Evolutionary conservation across 2,329 filamentous ascomycete genomes (phyloP), one percentile per base, ranked within the genome.

Genomic region (Coniochaeta pulveracea): DNA sequence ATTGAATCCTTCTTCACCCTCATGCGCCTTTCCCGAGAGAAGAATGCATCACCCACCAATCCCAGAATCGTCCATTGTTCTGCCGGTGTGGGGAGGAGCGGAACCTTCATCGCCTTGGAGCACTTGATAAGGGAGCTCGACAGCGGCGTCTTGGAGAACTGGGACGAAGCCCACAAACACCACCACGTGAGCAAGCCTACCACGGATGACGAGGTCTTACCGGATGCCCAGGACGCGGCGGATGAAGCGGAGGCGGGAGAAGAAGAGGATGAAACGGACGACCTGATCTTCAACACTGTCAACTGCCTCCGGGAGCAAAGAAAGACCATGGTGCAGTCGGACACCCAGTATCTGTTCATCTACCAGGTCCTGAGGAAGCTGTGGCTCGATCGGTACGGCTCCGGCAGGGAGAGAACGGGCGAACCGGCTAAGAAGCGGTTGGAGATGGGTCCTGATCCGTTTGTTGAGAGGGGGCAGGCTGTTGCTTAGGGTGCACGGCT

Each of bases 81-180:
- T 50, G 91, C 91, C 6, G 91, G 91, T 24, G 89, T 98, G 10
- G 91, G 91, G 10, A 76, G 91, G 35, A 93, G 84, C 6, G 91
- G 91, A 21, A 96, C 91, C 0, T 98, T 96, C 51, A 94, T 98
- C 47, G 82, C 85, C 2, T 70, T 98, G n/a, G 91, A 96, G 56
- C 85, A 93, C 55, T 72, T 98, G 17, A 68, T 93, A 41, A 71
- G 78, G 22, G 85, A 95, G 55, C 67, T 96, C 8, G 76, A 84
- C 17, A 70, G 76, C 5, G 89, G 86, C 32, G 68, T 76, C 15
- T 58, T 93, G 32, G 63, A 72, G 40, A 51, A 61, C 16, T 60
- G 58, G 38, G 58, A 64, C 34, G 45, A 47, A 23, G 27, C 34
- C 4, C 22, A 19, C 19, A 24, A 25, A 17, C 23, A 28, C 8